Conservation (phyloP, 2,329 filamentous ascomycete species). For the Venturia nashicola region DNA sequence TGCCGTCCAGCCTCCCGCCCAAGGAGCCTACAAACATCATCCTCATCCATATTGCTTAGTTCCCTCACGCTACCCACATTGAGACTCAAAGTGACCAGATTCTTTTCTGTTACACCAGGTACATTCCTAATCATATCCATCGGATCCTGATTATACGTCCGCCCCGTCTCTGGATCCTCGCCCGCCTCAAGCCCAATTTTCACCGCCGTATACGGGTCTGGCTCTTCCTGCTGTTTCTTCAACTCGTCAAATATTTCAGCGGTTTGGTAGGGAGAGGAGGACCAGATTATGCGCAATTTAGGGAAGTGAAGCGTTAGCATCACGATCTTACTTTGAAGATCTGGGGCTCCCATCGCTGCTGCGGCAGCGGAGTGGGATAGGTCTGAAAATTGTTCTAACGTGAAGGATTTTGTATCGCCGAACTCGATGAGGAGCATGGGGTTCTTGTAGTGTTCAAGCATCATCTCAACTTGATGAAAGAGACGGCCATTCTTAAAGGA, state of each 20-base stretch:
- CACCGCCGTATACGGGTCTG: constrained; percentile 79
- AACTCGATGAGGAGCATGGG: constrained; percentile 96
- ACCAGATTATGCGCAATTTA: constrained; percentile 84
- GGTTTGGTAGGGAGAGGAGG: constrained; percentile 82
- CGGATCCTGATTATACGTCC: constrained; percentile 10
- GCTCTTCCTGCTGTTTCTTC: constrained; percentile 81
- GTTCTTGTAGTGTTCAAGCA: constrained; percentile 84
- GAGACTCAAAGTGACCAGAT: constrained; percentile 58
- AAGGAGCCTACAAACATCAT: constrained; percentile 60
- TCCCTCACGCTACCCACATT: constrained; percentile 66
- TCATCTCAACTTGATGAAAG: constrained; percentile 83
- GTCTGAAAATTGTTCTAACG: constrained; percentile 52
- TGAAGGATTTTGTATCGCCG: constrained; percentile 94
- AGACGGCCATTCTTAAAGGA: constrained; percentile 87
- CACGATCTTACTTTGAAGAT: constrained; percentile 84
- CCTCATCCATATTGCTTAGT: constrained; percentile 72
- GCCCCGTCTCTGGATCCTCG: constrained; percentile 18
- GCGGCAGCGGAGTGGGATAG: constrained; percentile 35
- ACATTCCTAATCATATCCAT: constrained; percentile 73
- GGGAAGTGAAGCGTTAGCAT: constrained; percentile 89
- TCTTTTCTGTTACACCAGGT: constrained; percentile 73
- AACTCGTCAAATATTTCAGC: constrained; percentile 93
- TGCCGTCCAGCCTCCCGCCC: constrained; percentile 66
- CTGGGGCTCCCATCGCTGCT: constrained; percentile 44
- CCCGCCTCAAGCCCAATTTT: constrained; percentile 62